A percentile compares a stretch with the other conserved stretches of the same genome.
phyloP scores from a whole-genome alignment of 192 early-diverging fungal genomes.

The Coemansia umbellata region DNA sequence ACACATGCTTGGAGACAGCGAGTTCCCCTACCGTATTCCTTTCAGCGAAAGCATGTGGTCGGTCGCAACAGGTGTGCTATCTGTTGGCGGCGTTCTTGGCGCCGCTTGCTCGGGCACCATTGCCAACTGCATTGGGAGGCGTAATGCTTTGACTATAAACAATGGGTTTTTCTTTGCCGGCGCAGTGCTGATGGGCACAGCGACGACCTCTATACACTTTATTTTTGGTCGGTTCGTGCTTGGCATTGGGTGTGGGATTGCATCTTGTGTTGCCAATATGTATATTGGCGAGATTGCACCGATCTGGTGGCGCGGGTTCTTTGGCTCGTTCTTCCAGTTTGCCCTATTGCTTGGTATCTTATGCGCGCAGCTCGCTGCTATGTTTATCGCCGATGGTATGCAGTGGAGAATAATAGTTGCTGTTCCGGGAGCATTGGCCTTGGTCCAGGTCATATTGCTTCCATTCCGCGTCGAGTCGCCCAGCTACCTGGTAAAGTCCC shows the following conservation, averaged over 20 bases:
- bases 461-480: slow-evolving; percentile 66
- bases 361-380: slow-evolving; percentile 56
- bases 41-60: slow-evolving; percentile 47
- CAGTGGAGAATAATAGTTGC: slow-evolving; percentile 68
- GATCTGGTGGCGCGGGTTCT: slow-evolving; percentile 58
- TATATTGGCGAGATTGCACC: slow-evolving; percentile 76
- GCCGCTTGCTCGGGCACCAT: slow-evolving; percentile 55
- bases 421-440: slow-evolving; percentile 53
- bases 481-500: slow-evolving; percentile 59
- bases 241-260: slow-evolving; percentile 67
- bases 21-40: slow-evolving; percentile 26
- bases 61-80: slow-evolving; percentile 49
- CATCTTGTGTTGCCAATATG: slow-evolving; percentile 52
- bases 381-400: slow-evolving; percentile 48
- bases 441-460: slow-evolving; percentile 58
- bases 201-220: slow-evolving; percentile 58
- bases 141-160: slow-evolving; percentile 61
- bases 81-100: slow-evolving; percentile 62
- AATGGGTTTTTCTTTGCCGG: slow-evolving; percentile 69
- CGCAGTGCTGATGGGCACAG: slow-evolving; percentile 57
- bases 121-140: slow-evolving; percentile 56
- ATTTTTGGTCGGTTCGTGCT: slow-evolving; percentile 66
- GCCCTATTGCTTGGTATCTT: slow-evolving; percentile 72
- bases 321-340: slow-evolving; percentile 71
- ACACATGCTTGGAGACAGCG: background rate